Base-by-base conservation (phyloP, 805 yeast species). In the Lachancea lanzarotensis region DNA sequence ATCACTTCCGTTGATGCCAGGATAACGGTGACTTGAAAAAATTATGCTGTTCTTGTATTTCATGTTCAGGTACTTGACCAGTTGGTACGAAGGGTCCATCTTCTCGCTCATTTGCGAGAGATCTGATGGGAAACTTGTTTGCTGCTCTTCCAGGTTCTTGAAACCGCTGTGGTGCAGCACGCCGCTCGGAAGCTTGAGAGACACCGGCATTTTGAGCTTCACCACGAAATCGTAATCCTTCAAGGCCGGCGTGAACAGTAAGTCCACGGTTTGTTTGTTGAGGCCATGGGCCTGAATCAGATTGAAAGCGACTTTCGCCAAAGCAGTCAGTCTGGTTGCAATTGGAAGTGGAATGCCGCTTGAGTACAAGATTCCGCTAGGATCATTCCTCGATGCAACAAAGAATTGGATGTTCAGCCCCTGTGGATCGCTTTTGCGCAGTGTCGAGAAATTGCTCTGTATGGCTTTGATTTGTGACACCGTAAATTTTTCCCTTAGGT, bases 321-420 rank as follows among this genome's bases (percentile, higher is more conserved):
- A 73, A 0, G 95, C 90, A 0, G 98, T 91, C 49, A 91, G 68
- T 66, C 99, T 79, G 11, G 90, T 75, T 3, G 95, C 89, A 46
- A 90, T 81, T 8, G 96, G 90, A 45, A 84, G 69, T 18, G 78
- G 79, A 19, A 71, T 60, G 38, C 73, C 74, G 51, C 75, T 73
- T 3, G 91, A 78, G 91, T 96, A 93, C 47, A 87, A 61, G 38
- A 79, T 79, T 37, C 98, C 98, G 11, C 91, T 78, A n/a, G 81
- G 78, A 58, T 93, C 98, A 49, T 79, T 82, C 57, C 80, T 82
- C 1, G 95, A 77, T 1, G 84, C 95, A 50, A 91, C 79, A 55
- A 88, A 88, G 60, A 82, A 78, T 53, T 93, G 96, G 4, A 84
- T 74, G 52, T 78, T 82, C 45, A 84, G 63, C 18, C 93, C 87